Evolutionary conservation across 441 rosid species (phyloP).

Genomic region (Pelargonium cotyledonis): DNA sequence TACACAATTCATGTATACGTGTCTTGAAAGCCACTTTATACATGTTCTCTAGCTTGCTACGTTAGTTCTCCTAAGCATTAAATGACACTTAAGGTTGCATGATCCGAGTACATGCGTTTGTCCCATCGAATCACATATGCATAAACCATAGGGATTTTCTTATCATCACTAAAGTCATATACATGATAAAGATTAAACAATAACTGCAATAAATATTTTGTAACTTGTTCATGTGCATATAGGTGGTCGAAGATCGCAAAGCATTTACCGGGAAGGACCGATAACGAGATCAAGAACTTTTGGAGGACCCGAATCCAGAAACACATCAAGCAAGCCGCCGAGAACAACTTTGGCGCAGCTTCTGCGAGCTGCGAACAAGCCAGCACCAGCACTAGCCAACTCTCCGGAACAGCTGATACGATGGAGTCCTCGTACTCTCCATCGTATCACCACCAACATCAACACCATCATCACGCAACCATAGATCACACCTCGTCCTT

Average conservation of each 20-base stretch:
- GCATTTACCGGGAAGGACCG: slow-evolving; percentile 95
- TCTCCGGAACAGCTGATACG: slow-evolving; percentile 30
- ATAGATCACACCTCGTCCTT: slow-evolving; percentile 16
- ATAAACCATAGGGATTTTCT: too few species aligned
- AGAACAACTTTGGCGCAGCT: slow-evolving; percentile 28
- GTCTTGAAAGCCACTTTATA: too few species aligned
- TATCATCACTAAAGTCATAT: background rate
- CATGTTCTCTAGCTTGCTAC: too few species aligned
- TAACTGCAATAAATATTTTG: background rate
- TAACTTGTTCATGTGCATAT: background rate
- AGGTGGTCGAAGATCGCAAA: slow-evolving; percentile 99
- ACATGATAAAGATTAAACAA: background rate
- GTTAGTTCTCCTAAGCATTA: too few species aligned
- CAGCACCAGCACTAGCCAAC: slow-evolving; percentile 43
- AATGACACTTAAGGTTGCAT: too few species aligned
- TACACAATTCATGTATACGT: too few species aligned
- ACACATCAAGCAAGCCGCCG: slow-evolving; percentile 65
- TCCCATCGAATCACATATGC: too few species aligned
- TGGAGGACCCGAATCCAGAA: slow-evolving; percentile 98
- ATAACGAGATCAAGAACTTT: slow-evolving; percentile 88
- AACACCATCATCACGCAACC: background rate
- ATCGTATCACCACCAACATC: slow-evolving; percentile 22
- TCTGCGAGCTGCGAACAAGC: slow-evolving; percentile 49
- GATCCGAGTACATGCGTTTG: too few species aligned
- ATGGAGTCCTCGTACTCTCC: slow-evolving; percentile 48